Base-by-base conservation (phyloP, 495 filamentous ascomycete genomes). In the Penicillium verhagenii region DNA sequence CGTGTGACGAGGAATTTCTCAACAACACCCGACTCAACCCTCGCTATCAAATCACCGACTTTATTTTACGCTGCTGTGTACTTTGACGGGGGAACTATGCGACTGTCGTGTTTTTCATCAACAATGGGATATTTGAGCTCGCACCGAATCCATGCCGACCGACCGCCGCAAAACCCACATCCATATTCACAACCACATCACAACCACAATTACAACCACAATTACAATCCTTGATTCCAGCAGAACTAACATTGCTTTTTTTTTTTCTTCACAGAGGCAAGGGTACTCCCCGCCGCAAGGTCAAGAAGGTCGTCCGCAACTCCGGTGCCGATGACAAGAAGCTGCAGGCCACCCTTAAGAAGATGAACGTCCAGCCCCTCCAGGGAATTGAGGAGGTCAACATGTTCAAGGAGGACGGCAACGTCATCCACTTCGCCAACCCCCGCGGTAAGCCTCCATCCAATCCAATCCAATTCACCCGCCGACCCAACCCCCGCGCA, bases 401-500 rank as follows among this genome's bases (percentile, higher is more conserved):
- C 85, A 98, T 97, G 95, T 97, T 97, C 86, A 98, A 97, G 85
- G 87, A 89, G 73, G 94, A 98, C 68, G 94, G 94, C 65, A 98
- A 98, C 76, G 94, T 98, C 74, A 97, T 98, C 72, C 94, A 98
- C 84, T 98, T 98, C 73, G 85, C 90, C 66, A 89, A 89, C 60
- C 94, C 94, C 49, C 97, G 96, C 79, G 94, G 94, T 97, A 74
- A 64, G 80, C 79, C 19, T 42, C 4, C 23, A 44, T 9, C 10
- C 11, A 9, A 42, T 8, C 39, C n/a, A 42, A 21, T 42, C 9
- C 37, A 16, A 16, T 39, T 1, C 2, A 11, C 37, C 37, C 14
- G 37, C n/a, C n/a, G 13, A 35, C 1, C 14, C 11, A 28, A 28
- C 33, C 33, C 13, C 2, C 33, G 3, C 33, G 11, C 14, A n/a